These are phyloP conservation scores for Cenchrus purpureus DNA, from an alignment of 176 grass and related monocot genomes.

Conservation along the genomic window DNA sequence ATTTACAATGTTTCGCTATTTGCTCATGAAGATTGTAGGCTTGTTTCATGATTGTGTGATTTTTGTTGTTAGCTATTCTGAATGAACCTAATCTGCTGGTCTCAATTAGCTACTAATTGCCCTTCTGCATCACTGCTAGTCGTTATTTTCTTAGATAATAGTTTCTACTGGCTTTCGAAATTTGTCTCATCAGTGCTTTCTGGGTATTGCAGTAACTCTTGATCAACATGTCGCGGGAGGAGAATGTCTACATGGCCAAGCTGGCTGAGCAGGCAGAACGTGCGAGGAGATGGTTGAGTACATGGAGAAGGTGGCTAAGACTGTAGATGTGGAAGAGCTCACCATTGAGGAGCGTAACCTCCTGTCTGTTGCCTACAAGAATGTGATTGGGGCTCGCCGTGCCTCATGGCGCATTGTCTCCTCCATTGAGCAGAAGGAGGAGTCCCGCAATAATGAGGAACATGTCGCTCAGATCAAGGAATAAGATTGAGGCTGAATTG, in stretches of 20 bases:
- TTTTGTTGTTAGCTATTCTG: neutral
- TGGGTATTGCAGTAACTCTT: conserved; percentile 20
- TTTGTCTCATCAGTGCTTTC: neutral
- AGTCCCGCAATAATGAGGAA: conserved; percentile 73
- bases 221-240: conserved; percentile 58
- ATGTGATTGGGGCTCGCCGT: conserved; percentile 86
- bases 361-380: conserved; percentile 92
- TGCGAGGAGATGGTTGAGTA: conserved; percentile 93
- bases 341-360: conserved; percentile 92
- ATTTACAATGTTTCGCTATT: neutral
- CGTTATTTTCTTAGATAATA: neutral
- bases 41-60: no score
- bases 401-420: conserved; percentile 93
- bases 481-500: conserved; percentile 81
- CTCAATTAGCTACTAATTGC: neutral
- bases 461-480: conserved; percentile 78
- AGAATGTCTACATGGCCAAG: conserved; percentile 95
- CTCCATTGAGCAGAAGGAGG: conserved; percentile 92
- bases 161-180: neutral
- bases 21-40: neutral
- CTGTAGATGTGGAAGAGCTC: conserved; percentile 73
- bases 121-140: neutral
- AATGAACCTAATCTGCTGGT: neutral
- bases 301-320: conserved; percentile 94
- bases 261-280: conserved; percentile 78